Percentiles rank a stretch among this genome's conserved stretches.
Evolutionary conservation across 129 eudicot genomes (phyloP).

Genomic region (Chrysanthemum makinoi): DNA sequence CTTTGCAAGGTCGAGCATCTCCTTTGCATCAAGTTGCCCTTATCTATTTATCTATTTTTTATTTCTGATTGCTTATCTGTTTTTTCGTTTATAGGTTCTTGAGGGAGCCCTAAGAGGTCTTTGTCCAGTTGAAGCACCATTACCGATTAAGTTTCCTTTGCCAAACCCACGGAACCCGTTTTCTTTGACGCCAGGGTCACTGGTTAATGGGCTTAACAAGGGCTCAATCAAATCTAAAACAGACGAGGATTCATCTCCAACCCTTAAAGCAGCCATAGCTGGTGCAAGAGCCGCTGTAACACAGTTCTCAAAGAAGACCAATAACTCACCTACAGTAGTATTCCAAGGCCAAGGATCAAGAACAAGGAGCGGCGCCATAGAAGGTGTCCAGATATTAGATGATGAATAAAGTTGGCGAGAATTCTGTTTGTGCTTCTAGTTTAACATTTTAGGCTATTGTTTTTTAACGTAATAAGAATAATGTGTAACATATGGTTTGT

Average conservation of each 20-base stretch:
- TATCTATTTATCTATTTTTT: background rate
- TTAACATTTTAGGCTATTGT: constrained; percentile 13
- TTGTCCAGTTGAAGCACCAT: constrained; percentile 50
- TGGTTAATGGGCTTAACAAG: constrained; percentile 23
- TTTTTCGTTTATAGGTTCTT: constrained; percentile 42
- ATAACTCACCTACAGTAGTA: constrained; percentile 20
- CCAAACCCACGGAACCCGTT: constrained; percentile 58
- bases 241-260: constrained; percentile 39
- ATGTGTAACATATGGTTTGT: background rate
- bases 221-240: constrained; percentile 18
- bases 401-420: constrained; percentile 20
- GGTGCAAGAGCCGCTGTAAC: constrained; percentile 83
- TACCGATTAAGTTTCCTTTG: constrained; percentile 59
- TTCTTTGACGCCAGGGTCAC: constrained; percentile 76
- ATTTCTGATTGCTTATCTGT: background rate
- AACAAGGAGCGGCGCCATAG: constrained; percentile 34
- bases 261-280: constrained; percentile 71
- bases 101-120: constrained; percentile 90
- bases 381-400: constrained; percentile 28
- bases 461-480: background rate
- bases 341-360: constrained; percentile 44
- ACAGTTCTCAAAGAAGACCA: constrained; percentile 59
- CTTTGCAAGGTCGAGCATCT: background rate
- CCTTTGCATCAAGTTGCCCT: background rate
- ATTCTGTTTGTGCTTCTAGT: constrained; percentile 1